Evolutionary conservation across 108 stramenopile genomes (phyloP), one percentile per base, ranked within the genome.

Genomic region (Nitzschia sp.): DNA sequence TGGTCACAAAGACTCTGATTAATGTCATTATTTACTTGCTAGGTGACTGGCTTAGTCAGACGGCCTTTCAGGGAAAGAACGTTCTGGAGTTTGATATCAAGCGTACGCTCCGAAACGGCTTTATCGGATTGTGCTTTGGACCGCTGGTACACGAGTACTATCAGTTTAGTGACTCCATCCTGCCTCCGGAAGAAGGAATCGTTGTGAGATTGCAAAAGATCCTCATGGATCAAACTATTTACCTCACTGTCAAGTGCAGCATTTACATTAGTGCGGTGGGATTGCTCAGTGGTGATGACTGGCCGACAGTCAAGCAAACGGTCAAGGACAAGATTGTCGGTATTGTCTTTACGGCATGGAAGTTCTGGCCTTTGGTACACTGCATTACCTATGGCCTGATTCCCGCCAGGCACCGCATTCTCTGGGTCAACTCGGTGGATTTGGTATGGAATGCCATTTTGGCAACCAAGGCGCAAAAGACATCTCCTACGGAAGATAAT

Each of bases 281-380:
- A 2, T 47, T 96, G 18, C 53, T 97, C 53, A 78, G 82, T 35
- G 95, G 95, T 8, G 68, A 74, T 36, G 87, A 93, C 24, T 81
- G 23, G 46, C 70, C n/a, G 84, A 85, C 82, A 28, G 71, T 79
- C 2, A 62, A 55, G 27, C 82, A 86, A 24, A 85, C 80, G 47
- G 92, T 92, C 2, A 79, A 87, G 61, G 82, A 81, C 42, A 76
- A 89, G 34, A 85, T 97, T 63, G 83, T 81, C 29, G 84, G 89
- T 1, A 90, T 97, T 27, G 89, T 96, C 47, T 79, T 92, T 35
- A 88, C 95, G 3, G 97, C 95, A 0, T 97, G 97, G 97, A 94
- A 87, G 59, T 96, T 98, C 68, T 98, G 97, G 97, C 97, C 97
- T 2, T 60, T 98, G 61, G 95, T 95, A 6, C 97, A 96, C 75